Evolutionary conservation across 2,329 filamentous ascomycete genomes (phyloP), one percentile per base, ranked within the genome.

Genomic region (Colletotrichum sp.): DNA sequence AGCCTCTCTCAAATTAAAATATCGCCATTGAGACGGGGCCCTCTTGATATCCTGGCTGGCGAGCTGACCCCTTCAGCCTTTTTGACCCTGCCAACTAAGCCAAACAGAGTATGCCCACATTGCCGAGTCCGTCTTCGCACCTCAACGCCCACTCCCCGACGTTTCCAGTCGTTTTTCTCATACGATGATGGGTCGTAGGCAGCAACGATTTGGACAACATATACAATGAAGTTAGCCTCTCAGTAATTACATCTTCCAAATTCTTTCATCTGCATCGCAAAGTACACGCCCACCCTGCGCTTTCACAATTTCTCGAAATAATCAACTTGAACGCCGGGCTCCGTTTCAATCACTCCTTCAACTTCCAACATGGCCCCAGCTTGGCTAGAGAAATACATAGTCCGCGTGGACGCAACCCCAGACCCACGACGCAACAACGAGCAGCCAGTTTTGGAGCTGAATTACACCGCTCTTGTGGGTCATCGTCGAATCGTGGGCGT

Each of bases 311-410:
- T 16, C 24, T 59, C 6, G 9, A 59, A 28, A 59, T 28, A 59
- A 13, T n/a, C 13, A 26, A 28, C 55, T 59, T 28, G 12, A 8
- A 59, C 10, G 24, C 1, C 16, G 16, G 15, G 36, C 55, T 16
- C 39, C 15, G 3, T 10, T 30, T 32, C 63, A 66, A 66, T 8
- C 36, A 66, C 18, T 18, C 16, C 34, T 3, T 30, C 64, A 24
- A 24, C 30, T 18, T 28, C 28, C 16, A 69, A 24, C 12, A 73
- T 73, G 71, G 64, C 71, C n/a, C 55, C 71, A n/a, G 64, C 32
- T 15, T 73, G 71, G 71, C 71, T 73, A 10, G 71, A 73, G 59
- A 72, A 73, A 13, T 32, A 30, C 34, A 68, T 73, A 21, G 64
- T 73, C 48, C 64, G 65, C 28, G 18, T 5, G n/a, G 64, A 73